Base-by-base conservation (phyloP, 257 asterid species). In the Fraxinus quadrangulata region DNA sequence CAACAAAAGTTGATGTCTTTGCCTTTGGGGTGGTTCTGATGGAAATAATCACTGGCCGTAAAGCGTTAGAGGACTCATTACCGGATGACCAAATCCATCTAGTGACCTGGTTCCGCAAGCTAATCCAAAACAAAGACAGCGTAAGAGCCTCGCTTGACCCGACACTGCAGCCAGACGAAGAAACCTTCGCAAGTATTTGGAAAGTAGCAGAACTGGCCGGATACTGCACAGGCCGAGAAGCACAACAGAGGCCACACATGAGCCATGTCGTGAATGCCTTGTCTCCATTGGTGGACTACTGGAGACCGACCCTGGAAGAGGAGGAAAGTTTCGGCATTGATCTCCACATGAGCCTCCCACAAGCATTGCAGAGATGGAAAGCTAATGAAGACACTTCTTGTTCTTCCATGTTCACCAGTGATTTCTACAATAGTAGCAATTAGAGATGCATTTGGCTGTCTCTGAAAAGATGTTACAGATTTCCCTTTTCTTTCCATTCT, bases 21-120 rank as follows among this genome's bases (percentile, higher is more conserved):
- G 95, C 98, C 71, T 95, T 85, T 16, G 98, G 99, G 5, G 99
- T 93, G 71, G 81, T 95, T 74, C 80, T 95, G 83, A 93, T 93
- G 99, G 99, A 95, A 84, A 75, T 93, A 14, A 80, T 93, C 42
- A 91, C 97, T 0, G 93, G 98, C 10, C 74, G 91, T 77, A 93
- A 86, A 77, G 93, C 97, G 33, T 69, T 94, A 24, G 98, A 91
- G 21, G 91, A 87, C 65, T 82, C 86, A 24, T 81, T 82, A 34
- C 96, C 97, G 2, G 99, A 90, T 3, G 96, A 94, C 5, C 59
- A 67, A 71, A 33, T 83, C 79, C 92, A 91, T 78, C 85, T 95
- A 36, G 97, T 91, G 19, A 71, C 92, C 36, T 91, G 97, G 97
- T 93, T 95, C 84, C 77, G 92, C 39, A 89, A 77, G 21, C 72